Base-by-base conservation (phyloP, 2,329 filamentous ascomycete species). In the Xylaria sp. region DNA sequence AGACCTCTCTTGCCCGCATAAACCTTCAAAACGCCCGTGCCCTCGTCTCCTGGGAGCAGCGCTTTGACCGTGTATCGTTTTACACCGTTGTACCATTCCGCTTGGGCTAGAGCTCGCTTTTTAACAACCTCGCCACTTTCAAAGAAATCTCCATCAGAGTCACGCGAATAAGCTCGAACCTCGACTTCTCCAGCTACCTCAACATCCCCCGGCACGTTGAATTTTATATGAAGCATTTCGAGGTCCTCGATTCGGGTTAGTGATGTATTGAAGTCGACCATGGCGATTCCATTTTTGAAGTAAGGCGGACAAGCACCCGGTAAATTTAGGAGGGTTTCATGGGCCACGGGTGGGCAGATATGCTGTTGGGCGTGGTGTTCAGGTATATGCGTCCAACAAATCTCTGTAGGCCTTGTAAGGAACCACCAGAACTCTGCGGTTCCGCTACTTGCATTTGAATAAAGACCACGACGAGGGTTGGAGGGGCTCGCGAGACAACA, bases 31-130 rank as follows among this genome's bases (percentile, higher is more conserved):
- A 92, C 88, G 50, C 93, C 96, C 50, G 93, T 91, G 13, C 94
- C 94, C 81, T 98, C 95, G 74, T 98, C 95, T 29, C 93, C 92
- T 1, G 97, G 95, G 0, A 99, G 84, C 18, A 98, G 83, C 1
- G 93, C 96, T 81, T 99, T 99, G 77, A 99, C 86, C 0, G 94
- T 97, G 79, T 97, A 98, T 35, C 93, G 90, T 80, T 99, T 99
- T 72, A 91, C 85, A 18, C 94, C 94, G 72, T 87, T 88, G 75
- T 92, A 88, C 96, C 96, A 99, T 77, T 97, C 94, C 2, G 93
- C 92, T 80, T 99, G 96, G 0, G 94, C 91, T 25, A 99, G 84
- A 1, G 94, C 95, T 63, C 92, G 90, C 82, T 98, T 98, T 77
- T 88, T 92, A 27, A 97, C 85, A 29, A 92, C 83, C 16, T 98